Evolutionary conservation across 352 stramenopile genomes (phyloP), one percentile per base, ranked within the genome.

Genomic region (Phytopythium ostracodes): DNA sequence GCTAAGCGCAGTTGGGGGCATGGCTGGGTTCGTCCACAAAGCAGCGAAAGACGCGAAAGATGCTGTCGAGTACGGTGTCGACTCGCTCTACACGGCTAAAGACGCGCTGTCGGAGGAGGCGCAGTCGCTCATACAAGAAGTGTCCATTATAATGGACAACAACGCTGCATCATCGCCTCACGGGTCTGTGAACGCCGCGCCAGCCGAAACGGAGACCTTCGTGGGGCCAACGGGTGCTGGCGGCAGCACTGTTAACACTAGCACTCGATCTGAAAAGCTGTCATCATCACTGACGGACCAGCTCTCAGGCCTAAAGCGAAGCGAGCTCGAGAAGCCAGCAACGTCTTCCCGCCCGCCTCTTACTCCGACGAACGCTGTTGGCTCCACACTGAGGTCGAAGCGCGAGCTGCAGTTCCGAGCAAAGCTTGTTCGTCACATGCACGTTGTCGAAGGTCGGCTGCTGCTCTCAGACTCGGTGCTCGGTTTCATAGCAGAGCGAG

Each of bases 11-110:
- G 79, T 91, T 43, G 79, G 84, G 27, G 83, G 81, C 12, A 76
- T 92, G 18, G 81, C 83, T 14, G 83, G 82, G 17, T 74, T 87
- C 47, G 79, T 94, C 18, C 71, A 88, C 18, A 89, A 89, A 59
- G 85, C 79, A 0, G 84, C 85, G 9, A 85, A 87, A 55, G 79
- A 89, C 36, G 84, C 84, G 25, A 92, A 91, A 64, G 82, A 91
- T 35, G 82, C 62, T 0, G 71, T 94, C 4, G 82, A 94, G 42
- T 87, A 81, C 50, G 65, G 79, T 8, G 81, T 94, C 2, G 84
- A 94, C 60, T 84, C 78, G 18, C 59, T 94, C 17, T 89, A 91
- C 42, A 90, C 78, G 15, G 81, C 81, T 4, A 87, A 83, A 55
- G 84, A 94, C 54, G 70, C 66, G 9, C 62, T 92, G 0, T 73